Percentiles rank a stretch among this genome's conserved stretches.
phyloP scores from a whole-genome alignment of 202 grass and related monocot species.

The Setaria viridis region DNA sequence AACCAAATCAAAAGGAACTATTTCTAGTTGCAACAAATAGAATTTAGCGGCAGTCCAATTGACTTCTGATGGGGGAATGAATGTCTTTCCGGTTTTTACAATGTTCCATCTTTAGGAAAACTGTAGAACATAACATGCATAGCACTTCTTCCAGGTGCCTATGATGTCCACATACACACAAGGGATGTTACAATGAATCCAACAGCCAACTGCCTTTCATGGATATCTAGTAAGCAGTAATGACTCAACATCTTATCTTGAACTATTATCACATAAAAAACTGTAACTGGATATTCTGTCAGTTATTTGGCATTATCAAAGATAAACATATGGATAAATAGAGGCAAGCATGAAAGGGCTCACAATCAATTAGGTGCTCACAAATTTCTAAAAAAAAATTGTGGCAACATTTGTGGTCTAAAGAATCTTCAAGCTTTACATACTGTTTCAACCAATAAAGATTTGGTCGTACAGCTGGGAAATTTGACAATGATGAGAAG shows the following conservation, averaged over 20 bases:
- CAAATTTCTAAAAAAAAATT: no score
- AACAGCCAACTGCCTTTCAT: conserved; percentile 21
- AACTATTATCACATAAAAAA: conserved; percentile 10
- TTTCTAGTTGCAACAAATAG: conserved; percentile 16
- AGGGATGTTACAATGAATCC: not conserved
- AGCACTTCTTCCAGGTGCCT: not conserved
- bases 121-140: not conserved
- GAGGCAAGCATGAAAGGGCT: conserved; percentile 10
- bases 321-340: conserved; percentile 20
- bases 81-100: not conserved
- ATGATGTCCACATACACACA: not conserved
- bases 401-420: no score
- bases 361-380: conserved; percentile 71
- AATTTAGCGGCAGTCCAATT: not conserved
- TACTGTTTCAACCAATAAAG: no score
- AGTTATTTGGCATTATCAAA: conserved; percentile 9
- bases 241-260: conserved; percentile 12
- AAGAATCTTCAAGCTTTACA: no score
- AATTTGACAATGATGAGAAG: no score
- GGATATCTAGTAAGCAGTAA: conserved; percentile 3
- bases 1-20: conserved; percentile 36
- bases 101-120: not conserved
- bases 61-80: not conserved
- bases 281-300: not conserved
- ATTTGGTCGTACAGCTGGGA: no score